Percentiles rank a stretch among this genome's conserved stretches.
phyloP scores from a whole-genome alignment of 345 rosid species.

The Turnera subulata region DNA sequence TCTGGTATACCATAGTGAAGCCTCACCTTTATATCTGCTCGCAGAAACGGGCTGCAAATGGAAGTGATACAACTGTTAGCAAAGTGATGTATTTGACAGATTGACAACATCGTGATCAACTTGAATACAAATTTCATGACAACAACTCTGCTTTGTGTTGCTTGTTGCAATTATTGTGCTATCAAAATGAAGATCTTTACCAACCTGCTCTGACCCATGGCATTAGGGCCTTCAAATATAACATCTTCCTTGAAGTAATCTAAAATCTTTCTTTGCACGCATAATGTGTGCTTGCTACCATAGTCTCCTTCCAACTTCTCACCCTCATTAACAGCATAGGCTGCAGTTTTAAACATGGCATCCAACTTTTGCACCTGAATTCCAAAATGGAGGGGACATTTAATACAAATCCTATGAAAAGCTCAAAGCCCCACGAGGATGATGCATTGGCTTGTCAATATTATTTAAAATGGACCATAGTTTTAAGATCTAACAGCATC shows the following conservation, averaged over 20 bases:
- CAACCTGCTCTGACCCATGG: conserved; percentile 50
- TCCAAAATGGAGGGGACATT: background rate
- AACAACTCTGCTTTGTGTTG: no score
- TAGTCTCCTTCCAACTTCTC: conserved; percentile 41
- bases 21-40: conserved; percentile 92
- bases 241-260: conserved; percentile 47
- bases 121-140: no score
- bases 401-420: no score
- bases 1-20: conserved; percentile 15
- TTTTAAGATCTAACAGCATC: background rate
- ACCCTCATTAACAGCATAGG: conserved; percentile 37
- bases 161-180: no score
- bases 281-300: conserved; percentile 44
- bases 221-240: conserved; percentile 21
- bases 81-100: background rate
- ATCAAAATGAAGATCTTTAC: background rate
- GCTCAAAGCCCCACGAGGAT: no score
- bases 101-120: background rate
- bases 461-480: background rate
- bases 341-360: conserved; percentile 43
- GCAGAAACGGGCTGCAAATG: conserved; percentile 73
- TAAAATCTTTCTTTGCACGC: conserved; percentile 51
- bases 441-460: no score
- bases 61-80: conserved; percentile 30
- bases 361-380: conserved; percentile 50